Conservation (phyloP, 768 basidiomycete species). For the Nidularia sp. region DNA sequence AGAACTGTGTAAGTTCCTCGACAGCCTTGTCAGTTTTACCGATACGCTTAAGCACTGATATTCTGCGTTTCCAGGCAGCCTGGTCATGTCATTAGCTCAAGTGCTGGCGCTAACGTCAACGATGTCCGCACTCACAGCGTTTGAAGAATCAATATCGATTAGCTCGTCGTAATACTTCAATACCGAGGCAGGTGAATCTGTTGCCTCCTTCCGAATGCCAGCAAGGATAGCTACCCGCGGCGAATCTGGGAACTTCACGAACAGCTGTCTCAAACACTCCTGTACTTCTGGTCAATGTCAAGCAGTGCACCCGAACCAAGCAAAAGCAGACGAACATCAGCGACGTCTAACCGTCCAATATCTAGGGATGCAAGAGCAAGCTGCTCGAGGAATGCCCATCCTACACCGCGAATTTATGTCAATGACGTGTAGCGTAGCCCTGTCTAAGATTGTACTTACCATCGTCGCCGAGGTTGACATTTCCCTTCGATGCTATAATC, state of each 20-base stretch:
- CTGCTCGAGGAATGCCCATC: slow-evolving; percentile 81
- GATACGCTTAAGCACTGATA: slow-evolving; percentile 62
- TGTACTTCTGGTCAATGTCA: slow-evolving; percentile 27
- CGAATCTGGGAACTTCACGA: slow-evolving; percentile 69
- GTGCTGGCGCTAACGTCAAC: too few species aligned
- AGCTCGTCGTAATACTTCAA: slow-evolving; percentile 64
- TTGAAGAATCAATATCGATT: slow-evolving; percentile 61
- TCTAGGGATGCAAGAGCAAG: slow-evolving; percentile 76
- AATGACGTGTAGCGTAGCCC: slow-evolving; percentile 6
- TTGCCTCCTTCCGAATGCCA: slow-evolving; percentile 76
- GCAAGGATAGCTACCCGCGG: slow-evolving; percentile 75
- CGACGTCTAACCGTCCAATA: slow-evolving; percentile 64
- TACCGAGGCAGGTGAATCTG: slow-evolving; percentile 50
- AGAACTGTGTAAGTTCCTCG: slow-evolving; percentile 63
- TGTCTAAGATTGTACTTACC: slow-evolving; percentile 25
- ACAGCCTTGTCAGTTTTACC: slow-evolving; percentile 66
- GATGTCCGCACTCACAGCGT: slow-evolving; percentile 48
- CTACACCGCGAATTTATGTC: slow-evolving; percentile 29
- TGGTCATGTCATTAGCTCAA: slow-evolving; percentile 10
- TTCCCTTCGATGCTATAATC: slow-evolving; percentile 43
- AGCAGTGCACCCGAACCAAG: slow-evolving; percentile 8
- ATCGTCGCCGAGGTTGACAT: slow-evolving; percentile 50
- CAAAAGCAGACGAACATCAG: slow-evolving; percentile 52
- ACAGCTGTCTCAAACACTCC: slow-evolving; percentile 61
- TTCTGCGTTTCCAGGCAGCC: slow-evolving; percentile 80